Evolutionary conservation across 495 filamentous ascomycete genomes (phyloP).

Genomic region (Extremus antarcticus): DNA sequence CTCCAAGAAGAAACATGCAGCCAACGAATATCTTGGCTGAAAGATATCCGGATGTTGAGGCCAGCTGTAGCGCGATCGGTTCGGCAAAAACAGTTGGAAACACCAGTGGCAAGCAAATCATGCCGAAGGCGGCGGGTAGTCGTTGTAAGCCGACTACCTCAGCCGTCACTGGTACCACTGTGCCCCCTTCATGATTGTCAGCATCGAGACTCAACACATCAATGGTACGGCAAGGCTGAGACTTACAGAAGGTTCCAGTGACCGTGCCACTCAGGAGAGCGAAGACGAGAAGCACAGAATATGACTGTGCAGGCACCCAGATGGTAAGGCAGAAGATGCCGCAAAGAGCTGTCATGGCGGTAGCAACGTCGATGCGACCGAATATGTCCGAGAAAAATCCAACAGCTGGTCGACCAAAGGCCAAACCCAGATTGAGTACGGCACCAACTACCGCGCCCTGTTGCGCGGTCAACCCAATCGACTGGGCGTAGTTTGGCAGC

Average conservation of each 20-base stretch:
- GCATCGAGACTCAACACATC: not conserved
- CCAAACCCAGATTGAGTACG: conserved; percentile 55
- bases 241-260: conserved; percentile 52
- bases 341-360: conserved; percentile 47
- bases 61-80: conserved; percentile 54
- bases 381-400: conserved; percentile 52
- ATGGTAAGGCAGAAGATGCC: conserved; percentile 50
- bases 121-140: conserved; percentile 56
- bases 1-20: conserved; percentile 50
- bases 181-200: conserved; percentile 33
- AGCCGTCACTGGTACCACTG: conserved; percentile 58
- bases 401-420: conserved; percentile 51
- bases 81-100: conserved; percentile 58
- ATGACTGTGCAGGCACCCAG: conserved; percentile 56
- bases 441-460: conserved; percentile 62
- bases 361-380: conserved; percentile 56
- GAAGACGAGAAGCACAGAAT: conserved; percentile 56
- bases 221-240: not conserved
- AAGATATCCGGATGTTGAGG: conserved; percentile 41
- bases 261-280: conserved; percentile 54
- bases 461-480: conserved; percentile 48
- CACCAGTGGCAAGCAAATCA: conserved; percentile 64
- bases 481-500: conserved; percentile 52
- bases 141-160: conserved; percentile 64
- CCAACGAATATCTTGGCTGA: conserved; percentile 53